Evolutionary conservation across 495 filamentous ascomycete genomes (phyloP).

Genomic region (Acidiella bohemica): DNA sequence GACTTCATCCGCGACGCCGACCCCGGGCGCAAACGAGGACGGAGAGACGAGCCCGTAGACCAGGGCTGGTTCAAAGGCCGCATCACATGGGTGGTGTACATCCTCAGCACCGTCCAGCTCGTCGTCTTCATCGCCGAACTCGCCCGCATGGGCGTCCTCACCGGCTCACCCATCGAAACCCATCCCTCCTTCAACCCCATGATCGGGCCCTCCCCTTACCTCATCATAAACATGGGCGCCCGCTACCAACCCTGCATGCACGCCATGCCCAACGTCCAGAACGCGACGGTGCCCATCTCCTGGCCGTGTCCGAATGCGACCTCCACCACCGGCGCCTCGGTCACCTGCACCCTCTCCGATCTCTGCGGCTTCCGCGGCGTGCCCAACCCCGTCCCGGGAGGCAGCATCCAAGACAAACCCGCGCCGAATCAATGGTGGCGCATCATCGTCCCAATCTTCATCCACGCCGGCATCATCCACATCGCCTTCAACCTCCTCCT

Average conservation of each 20-base stretch:
- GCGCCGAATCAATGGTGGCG: slow-evolving; percentile 90
- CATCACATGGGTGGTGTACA: slow-evolving; percentile 72
- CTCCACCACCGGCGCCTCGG: slow-evolving; percentile 23
- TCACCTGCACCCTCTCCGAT: slow-evolving; percentile 56
- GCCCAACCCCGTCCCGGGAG: slow-evolving; percentile 39
- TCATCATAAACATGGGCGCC: slow-evolving; percentile 94
- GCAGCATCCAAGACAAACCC: slow-evolving; percentile 33
- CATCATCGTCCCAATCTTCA: slow-evolving; percentile 90
- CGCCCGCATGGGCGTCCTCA: slow-evolving; percentile 54
- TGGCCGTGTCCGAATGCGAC: slow-evolving; percentile 74
- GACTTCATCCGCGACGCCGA: slow-evolving; percentile 30
- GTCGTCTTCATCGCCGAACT: slow-evolving; percentile 85
- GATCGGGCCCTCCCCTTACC: slow-evolving; percentile 82
- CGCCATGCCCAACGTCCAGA: slow-evolving; percentile 52
- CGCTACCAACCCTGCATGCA: slow-evolving; percentile 93
- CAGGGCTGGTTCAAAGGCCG: slow-evolving; percentile 45
- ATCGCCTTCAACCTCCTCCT: slow-evolving; percentile 90
- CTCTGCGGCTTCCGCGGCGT: slow-evolving; percentile 72
- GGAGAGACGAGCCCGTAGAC: slow-evolving; percentile 32
- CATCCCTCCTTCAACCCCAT: slow-evolving; percentile 85
- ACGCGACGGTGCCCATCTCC: slow-evolving; percentile 34
- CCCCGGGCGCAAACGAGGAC: slow-evolving; percentile 34
- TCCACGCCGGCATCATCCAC: slow-evolving; percentile 86
- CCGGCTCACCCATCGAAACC: slow-evolving; percentile 68
- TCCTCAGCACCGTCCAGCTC: slow-evolving; percentile 63